Conservation (phyloP, 2,329 filamentous ascomycete species). For the Nemania abortiva region DNA sequence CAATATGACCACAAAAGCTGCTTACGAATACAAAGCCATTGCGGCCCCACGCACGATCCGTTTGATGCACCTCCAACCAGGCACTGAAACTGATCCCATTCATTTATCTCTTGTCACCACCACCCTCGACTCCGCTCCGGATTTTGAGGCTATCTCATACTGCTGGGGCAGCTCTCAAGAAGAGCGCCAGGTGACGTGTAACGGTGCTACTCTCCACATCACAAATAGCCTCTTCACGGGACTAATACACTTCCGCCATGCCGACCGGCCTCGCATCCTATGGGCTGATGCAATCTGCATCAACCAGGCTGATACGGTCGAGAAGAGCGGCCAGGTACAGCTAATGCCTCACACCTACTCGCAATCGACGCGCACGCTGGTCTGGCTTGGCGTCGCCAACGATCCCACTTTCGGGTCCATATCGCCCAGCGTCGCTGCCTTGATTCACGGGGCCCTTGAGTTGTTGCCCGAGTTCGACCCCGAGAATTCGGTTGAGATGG, state of each 20-base stretch:
- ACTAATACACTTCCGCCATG: slow-evolving; percentile 25
- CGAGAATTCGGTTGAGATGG: slow-evolving; percentile 5
- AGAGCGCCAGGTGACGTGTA: slow-evolving; percentile 5
- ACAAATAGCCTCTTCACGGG: slow-evolving; percentile 25
- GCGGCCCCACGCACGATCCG: slow-evolving; percentile 15
- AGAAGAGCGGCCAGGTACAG: slow-evolving; percentile 21
- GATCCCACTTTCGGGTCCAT: slow-evolving; percentile 19
- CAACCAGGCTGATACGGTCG: slow-evolving; percentile 18
- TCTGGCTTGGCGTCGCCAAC: slow-evolving; percentile 24
- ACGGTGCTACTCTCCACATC: slow-evolving; percentile 17
- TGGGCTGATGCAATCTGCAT: slow-evolving; percentile 31
- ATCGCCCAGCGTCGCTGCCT: slow-evolving; percentile 11
- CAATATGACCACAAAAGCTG: slow-evolving; percentile 2
- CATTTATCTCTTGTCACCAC: slow-evolving; percentile 4
- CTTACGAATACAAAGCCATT: slow-evolving; percentile 30
- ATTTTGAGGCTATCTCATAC: slow-evolving; percentile 30
- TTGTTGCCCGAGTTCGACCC: slow-evolving; percentile 14
- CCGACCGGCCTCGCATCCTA: slow-evolving; percentile 20
- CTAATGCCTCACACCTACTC: slow-evolving; percentile 35
- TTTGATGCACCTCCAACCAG: slow-evolving; percentile 21
- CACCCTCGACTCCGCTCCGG: slow-evolving; percentile 15
- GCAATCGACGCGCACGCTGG: slow-evolving; percentile 14
- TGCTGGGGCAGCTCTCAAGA: slow-evolving; percentile 8
- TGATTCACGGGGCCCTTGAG: slow-evolving; percentile 9
- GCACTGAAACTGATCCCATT: slow-evolving; percentile 17